phyloP scores from a whole-genome alignment of 331 rosid species.

The Acacia concinna region DNA sequence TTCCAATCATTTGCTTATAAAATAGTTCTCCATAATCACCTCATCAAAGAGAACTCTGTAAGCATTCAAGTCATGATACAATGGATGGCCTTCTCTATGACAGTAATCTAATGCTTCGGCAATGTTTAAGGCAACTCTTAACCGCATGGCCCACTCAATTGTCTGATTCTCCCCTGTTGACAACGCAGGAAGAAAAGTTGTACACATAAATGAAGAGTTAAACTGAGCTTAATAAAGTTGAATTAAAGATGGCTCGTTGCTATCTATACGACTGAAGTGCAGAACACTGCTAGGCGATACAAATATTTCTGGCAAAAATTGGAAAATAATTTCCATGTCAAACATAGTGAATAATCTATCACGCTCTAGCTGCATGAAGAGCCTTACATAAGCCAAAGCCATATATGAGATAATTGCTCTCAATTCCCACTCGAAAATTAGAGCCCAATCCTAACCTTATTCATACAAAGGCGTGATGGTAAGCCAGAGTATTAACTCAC shows the following conservation, averaged over 20 bases:
- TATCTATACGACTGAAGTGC: background rate
- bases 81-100: constrained; percentile 54
- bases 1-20: background rate
- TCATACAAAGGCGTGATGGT: background rate
- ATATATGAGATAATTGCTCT: constrained; percentile 1
- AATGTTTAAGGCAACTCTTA: constrained; percentile 73
- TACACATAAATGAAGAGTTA: background rate
- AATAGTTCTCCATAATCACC: constrained; percentile 41
- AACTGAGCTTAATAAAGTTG: background rate
- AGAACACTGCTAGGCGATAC: background rate
- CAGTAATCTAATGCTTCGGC: constrained; percentile 72
- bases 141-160: constrained; percentile 80
- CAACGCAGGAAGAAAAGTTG: constrained; percentile 5
- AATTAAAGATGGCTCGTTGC: background rate
- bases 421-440: background rate
- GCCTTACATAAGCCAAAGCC: constrained; percentile 6
- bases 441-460: background rate
- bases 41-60: constrained; percentile 79
- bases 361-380: constrained; percentile 1
- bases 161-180: constrained; percentile 84
- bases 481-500: background rate
- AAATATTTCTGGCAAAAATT: background rate
- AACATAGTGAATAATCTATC: background rate
- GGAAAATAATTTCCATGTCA: background rate
- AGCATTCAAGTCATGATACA: constrained; percentile 85